phyloP scores from a whole-genome alignment of 140 eudicot species.

The Bidens hawaiensis region DNA sequence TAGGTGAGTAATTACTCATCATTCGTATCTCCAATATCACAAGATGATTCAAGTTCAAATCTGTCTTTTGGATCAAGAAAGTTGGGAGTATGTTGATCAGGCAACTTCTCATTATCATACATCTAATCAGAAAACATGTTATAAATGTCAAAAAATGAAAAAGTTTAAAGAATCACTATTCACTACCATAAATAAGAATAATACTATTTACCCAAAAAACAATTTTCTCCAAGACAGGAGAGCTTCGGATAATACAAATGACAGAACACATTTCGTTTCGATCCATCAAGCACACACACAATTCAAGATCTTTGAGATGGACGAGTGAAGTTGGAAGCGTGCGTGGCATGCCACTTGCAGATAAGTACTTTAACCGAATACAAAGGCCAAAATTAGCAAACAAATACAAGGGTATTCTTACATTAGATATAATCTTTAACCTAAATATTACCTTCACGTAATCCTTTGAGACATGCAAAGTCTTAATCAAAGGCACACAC shows the following conservation, averaged over 20 bases:
- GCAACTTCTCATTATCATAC: neutral
- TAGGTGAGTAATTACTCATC: neutral
- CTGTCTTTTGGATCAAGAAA: neutral
- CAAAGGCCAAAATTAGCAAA: neutral
- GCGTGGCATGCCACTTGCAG: conserved; percentile 11
- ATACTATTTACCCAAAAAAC: neutral
- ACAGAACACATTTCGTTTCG: neutral
- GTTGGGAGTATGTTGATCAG: neutral
- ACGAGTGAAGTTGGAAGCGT: conserved; percentile 1
- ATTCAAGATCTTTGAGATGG: neutral
- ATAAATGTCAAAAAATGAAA: neutral
- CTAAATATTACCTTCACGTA: no score
- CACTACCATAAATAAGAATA: neutral
- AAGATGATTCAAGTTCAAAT: conserved; percentile 3
- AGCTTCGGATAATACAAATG: neutral
- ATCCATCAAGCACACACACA: neutral
- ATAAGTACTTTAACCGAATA: conserved; percentile 10
- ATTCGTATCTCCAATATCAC: neutral
- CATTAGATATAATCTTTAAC: neutral
- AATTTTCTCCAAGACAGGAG: neutral
- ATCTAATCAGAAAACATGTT: neutral
- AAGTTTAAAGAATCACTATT: neutral
- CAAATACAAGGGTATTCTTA: neutral
- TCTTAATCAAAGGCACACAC: no score
- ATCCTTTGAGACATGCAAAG: no score